Conservation (phyloP, 2,329 filamentous ascomycete species). For the Didymella lethalis region DNA sequence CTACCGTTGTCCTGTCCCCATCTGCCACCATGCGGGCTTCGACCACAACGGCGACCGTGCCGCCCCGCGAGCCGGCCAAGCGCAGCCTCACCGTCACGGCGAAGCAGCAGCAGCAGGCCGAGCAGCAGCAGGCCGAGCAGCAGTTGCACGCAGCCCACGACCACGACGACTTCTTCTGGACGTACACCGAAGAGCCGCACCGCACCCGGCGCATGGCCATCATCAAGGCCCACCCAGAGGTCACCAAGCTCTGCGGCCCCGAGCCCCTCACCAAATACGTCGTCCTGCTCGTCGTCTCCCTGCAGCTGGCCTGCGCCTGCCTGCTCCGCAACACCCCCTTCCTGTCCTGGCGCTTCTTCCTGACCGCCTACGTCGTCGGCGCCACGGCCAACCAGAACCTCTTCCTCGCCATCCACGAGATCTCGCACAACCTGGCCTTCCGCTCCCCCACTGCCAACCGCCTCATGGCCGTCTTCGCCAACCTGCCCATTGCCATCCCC, state of each 20-base stretch:
- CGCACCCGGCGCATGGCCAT: slow-evolving; percentile 89
- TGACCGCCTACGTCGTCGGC: slow-evolving; percentile 87
- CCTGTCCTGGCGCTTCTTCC: slow-evolving; percentile 83
- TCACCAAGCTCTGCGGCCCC: slow-evolving; percentile 95
- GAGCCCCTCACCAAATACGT: slow-evolving; percentile 96
- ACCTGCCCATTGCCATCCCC: slow-evolving; percentile 92
- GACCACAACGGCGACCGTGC: slow-evolving; percentile 46
- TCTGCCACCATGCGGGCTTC: slow-evolving; percentile 46
- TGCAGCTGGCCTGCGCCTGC: slow-evolving; percentile 82
- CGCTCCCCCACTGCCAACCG: slow-evolving; percentile 80
- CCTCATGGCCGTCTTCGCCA: slow-evolving; percentile 88
- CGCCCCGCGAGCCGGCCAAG: slow-evolving; percentile 34
- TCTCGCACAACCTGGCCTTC: slow-evolving; percentile 97
- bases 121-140: slow-evolving; percentile 23
- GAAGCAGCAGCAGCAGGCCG: slow-evolving; percentile 17
- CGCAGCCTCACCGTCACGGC: slow-evolving; percentile 36
- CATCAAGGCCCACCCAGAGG: slow-evolving; percentile 97
- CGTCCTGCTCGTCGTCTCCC: slow-evolving; percentile 80
- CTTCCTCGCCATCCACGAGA: slow-evolving; percentile 98
- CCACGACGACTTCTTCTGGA: slow-evolving; percentile 87
- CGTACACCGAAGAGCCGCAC: slow-evolving; percentile 97
- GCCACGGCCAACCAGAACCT: slow-evolving; percentile 98
- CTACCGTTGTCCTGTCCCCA: too few relatives aligned
- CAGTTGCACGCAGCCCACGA: slow-evolving; percentile 31
- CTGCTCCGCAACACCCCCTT: slow-evolving; percentile 79